A percentile compares a stretch with the other conserved stretches of the same genome.
These are phyloP conservation scores for Ustilago nuda DNA, from an alignment of 1,284 basidiomycete genomes.

Conservation along the genomic window DNA sequence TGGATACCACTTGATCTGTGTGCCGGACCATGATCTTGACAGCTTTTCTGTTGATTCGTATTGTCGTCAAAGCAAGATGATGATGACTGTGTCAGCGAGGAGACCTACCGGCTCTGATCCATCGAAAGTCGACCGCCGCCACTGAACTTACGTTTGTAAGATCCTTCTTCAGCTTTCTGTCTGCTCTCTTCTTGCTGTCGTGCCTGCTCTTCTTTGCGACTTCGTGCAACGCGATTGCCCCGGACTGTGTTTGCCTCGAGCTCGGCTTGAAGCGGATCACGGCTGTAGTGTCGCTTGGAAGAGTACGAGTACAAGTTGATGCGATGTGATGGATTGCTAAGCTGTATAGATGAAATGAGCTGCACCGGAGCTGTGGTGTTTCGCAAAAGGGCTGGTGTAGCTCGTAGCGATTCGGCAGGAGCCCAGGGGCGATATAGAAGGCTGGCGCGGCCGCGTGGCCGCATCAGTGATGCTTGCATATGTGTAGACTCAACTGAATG, in stretches of 20 bases:
- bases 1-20: constrained; percentile 94
- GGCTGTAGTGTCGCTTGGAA: constrained; percentile 36
- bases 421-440: constrained; percentile 15
- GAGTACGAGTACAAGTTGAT: neutral
- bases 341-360: neutral
- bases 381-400: constrained; percentile 1
- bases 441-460: constrained; percentile 22
- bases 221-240: constrained; percentile 55
- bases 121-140: neutral
- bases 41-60: constrained; percentile 59
- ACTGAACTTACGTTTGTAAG: constrained; percentile 19
- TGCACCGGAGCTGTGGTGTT: constrained; percentile 6
- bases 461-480: constrained; percentile 29
- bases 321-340: neutral
- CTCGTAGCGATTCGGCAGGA: neutral
- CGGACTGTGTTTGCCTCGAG: constrained; percentile 61
- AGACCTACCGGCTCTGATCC: neutral
- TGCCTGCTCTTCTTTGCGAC: constrained; percentile 30
- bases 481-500: neutral
- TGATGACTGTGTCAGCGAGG: neutral
- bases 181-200: constrained; percentile 20
- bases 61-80: neutral
- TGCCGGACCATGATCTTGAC: constrained; percentile 82
- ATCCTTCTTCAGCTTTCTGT: constrained; percentile 9
- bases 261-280: constrained; percentile 61